Percentiles rank a stretch among this genome's conserved stretches.
phyloP scores from a whole-genome alignment of 148 eudicot genomes.

The Chenopodium formosanum region DNA sequence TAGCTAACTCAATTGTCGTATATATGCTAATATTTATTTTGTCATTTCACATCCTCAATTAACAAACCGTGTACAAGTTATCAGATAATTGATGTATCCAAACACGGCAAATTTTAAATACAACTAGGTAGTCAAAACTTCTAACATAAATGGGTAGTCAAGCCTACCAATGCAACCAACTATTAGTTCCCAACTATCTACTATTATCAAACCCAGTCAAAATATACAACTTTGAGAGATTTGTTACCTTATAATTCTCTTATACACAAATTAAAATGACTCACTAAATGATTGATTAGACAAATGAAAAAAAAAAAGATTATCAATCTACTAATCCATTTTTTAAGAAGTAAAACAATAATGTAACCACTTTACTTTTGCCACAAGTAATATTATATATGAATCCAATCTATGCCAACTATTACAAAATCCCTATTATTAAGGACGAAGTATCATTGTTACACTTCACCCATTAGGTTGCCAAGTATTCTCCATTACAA shows the following conservation, averaged over 20 bases:
- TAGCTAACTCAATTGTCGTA: no score
- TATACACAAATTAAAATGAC: neutral
- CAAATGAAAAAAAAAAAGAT: neutral
- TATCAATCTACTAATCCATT: neutral
- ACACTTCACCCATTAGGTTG: neutral
- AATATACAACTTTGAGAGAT: neutral
- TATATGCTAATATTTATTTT: no score
- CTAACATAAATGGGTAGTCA: no score
- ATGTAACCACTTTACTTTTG: neutral
- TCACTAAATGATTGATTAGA: neutral
- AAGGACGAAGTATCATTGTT: conserved; percentile 1
- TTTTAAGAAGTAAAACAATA: no score
- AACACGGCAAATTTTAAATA: no score
- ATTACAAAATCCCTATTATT: neutral
- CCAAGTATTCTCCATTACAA: neutral
- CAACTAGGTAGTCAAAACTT: no score
- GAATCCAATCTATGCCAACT: neutral
- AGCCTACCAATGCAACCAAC: no score
- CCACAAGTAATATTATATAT: neutral
- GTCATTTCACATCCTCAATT: no score
- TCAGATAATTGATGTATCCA: no score
- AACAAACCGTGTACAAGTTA: no score
- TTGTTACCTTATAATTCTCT: neutral
- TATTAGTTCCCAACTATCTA: no score
- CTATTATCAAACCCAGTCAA: no score